Evolutionary conservation across 148 eudicot species (phyloP).

Genomic region (Spergularia bocconei): DNA sequence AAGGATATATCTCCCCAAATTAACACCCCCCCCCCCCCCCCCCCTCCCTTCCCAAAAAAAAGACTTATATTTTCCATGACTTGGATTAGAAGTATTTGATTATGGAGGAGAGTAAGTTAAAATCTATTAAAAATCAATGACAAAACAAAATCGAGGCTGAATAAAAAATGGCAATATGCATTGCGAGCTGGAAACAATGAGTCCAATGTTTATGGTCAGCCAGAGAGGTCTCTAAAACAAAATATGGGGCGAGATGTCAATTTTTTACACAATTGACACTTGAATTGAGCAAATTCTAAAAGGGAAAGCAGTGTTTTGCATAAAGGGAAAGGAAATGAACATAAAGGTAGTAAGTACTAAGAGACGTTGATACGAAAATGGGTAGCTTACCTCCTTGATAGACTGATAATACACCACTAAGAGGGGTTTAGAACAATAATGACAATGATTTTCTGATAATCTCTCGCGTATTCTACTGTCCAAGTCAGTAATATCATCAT

Average conservation of each 20-base stretch:
- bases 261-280: background rate
- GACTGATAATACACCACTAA: conserved; percentile 68
- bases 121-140: background rate
- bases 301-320: background rate
- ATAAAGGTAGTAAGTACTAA: background rate
- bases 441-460: conserved; percentile 66
- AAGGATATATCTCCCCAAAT: background rate
- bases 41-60: background rate
- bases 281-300: background rate
- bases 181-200: background rate
- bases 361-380: background rate
- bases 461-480: conserved; percentile 69
- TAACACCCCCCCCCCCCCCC: too few species aligned
- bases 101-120: background rate
- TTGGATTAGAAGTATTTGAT: background rate
- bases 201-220: background rate
- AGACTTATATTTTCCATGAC: background rate
- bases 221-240: background rate
- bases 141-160: background rate
- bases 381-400: conserved; percentile 64
- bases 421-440: conserved; percentile 60
- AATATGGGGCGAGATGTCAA: background rate
- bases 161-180: background rate
- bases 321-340: background rate
- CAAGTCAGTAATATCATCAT: conserved; percentile 49